phyloP scores from a whole-genome alignment of 1,284 basidiomycete species.

The Malassezia nana region DNA sequence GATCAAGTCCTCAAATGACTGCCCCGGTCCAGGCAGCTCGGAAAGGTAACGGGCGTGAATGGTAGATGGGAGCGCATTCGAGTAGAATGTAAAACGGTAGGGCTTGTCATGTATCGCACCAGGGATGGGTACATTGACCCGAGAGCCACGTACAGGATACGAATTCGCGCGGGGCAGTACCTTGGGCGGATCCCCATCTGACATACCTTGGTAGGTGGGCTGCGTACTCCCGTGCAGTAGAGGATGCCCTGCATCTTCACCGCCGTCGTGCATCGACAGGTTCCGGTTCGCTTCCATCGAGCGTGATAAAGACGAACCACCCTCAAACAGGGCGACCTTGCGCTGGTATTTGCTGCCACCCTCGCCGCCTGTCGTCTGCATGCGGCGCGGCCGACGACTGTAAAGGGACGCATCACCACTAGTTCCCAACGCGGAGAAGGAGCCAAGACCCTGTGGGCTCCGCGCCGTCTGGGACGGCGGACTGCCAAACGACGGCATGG shows the following conservation, averaged over 20 bases:
- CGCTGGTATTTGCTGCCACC: conserved; percentile 53
- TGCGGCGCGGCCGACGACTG: conserved; percentile 36
- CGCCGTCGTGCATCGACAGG: neutral
- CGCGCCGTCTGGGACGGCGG: neutral
- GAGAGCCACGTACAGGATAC: neutral
- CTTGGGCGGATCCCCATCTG: neutral
- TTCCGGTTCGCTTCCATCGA: neutral
- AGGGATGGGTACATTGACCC: neutral
- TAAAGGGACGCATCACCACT: conserved; percentile 44
- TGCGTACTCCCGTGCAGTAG: conserved; percentile 6
- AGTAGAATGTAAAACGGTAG: conserved; percentile 97
- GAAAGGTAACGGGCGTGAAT: conserved; percentile 87
- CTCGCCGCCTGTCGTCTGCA: conserved; percentile 21
- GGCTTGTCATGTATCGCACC: conserved; percentile 54
- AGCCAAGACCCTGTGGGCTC: neutral
- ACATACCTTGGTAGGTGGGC: conserved; percentile 6
- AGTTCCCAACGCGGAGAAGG: conserved; percentile 19
- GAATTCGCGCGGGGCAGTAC: neutral
- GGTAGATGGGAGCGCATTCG: conserved; percentile 78
- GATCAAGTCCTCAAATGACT: conserved; percentile 86
- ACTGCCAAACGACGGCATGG: conserved; percentile 16
- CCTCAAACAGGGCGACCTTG: conserved; percentile 87
- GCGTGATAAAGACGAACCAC: conserved; percentile 47
- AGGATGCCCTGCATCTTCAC: conserved; percentile 1
- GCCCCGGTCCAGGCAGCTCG: conserved; percentile 86